Conservation (phyloP, 768 basidiomycete species). For the Pleurotus djamor region DNA sequence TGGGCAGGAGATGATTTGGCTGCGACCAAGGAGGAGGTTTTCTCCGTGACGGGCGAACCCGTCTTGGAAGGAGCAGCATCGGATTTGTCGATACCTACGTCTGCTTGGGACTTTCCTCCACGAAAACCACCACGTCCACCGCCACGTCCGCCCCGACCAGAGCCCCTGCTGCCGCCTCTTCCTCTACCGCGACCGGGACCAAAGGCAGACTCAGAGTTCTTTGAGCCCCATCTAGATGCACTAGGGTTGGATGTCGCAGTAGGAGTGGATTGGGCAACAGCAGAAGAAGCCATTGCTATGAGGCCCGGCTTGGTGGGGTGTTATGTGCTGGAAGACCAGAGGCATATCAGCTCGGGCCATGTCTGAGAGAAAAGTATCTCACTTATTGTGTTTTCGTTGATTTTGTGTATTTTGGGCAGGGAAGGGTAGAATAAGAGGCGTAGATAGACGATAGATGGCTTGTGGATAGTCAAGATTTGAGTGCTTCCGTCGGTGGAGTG, state of each 20-base stretch:
- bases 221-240: conserved; percentile 39
- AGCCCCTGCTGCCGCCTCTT: conserved; percentile 27
- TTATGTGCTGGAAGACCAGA: not conserved
- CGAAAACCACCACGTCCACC: conserved; percentile 26
- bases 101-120: conserved; percentile 22
- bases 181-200: conserved; percentile 34
- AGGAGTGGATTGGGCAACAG: conserved; percentile 14
- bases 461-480: not conserved
- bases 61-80: conserved; percentile 11
- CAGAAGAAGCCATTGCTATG: conserved; percentile 8
- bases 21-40: conserved; percentile 1
- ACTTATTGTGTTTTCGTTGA: not conserved
- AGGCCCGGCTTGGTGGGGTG: not conserved
- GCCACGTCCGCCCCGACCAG: conserved; percentile 32
- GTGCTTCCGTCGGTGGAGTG: not conserved
- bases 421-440: too few relatives aligned
- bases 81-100: conserved; percentile 14
- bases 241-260: conserved; percentile 27
- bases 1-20: conserved; percentile 13
- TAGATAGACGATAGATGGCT: not conserved
- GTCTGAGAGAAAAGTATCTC: not conserved
- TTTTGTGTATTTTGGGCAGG: too few relatives aligned
- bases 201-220: conserved; percentile 43
- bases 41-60: conserved; percentile 16
- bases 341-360: not conserved